Evolutionary conservation across 768 basidiomycete species (phyloP), one percentile per base, ranked within the genome.

Genomic region (Tylopilus cervinicoccineus): DNA sequence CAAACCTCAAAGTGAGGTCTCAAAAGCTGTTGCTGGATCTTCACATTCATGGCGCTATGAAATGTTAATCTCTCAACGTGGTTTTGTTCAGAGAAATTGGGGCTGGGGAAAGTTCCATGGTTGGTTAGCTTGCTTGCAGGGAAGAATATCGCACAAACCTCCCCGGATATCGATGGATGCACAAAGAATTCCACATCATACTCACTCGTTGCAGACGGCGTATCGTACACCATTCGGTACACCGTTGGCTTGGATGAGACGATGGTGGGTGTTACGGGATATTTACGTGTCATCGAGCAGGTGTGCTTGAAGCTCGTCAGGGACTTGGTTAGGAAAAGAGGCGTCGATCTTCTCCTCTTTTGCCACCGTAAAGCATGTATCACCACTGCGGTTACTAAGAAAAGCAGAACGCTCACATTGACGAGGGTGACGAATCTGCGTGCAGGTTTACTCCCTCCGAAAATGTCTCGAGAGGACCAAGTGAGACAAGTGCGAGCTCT

Each of bases 401-500:
- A 37, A 20, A 37, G 14, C 20, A n/a, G n/a, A n/a, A n/a, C n/a
- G n/a, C n/a, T n/a, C n/a, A 5, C 23, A 4, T 23, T 10, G 10
- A 28, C 16, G 11, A 5, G 14, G 17, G 0, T 20, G 19, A 31
- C 23, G 4, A 10, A 43, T 12, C 28, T 29, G 17, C 6, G 6
- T 7, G 31, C 41, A 54, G 51, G 10, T 38, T 8, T 48, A 52
- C 33, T 38, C 37, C 1, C 32, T 56, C 22, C 33, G 13, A 16
- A 47, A 33, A 20, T 3, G 0, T 0, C 50, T 57, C n/a, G 38
- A 29, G 4, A 22, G 43, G 16, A 14, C 31, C 0, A 55, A 53
- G 2, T 57, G 56, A 51, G 36, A 40, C 10, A 45, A 7, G 44
- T 57, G 13, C 48, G 36, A 5, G 48, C 29, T 20, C 38, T 57